These are phyloP conservation scores for Amaranthus tricolor DNA, from an alignment of 179 eudicot species.

Conservation along the genomic window DNA sequence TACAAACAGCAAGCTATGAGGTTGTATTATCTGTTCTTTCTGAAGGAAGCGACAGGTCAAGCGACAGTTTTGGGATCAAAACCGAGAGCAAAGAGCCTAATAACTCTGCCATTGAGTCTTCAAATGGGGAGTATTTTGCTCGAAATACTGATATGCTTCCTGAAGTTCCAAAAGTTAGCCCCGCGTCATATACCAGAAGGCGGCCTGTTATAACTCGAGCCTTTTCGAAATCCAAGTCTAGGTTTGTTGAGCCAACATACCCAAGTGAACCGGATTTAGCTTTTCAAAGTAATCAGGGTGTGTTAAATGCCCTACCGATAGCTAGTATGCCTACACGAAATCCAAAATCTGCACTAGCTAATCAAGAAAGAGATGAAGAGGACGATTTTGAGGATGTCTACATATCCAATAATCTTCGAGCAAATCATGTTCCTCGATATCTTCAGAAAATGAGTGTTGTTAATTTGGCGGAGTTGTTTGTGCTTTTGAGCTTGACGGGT, in stretches of 20 bases:
- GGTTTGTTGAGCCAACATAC: constrained; percentile 56
- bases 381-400: constrained; percentile 58
- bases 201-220: no score
- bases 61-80: no score
- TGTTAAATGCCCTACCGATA: constrained; percentile 33
- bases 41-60: no score
- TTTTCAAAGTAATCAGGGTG: not conserved
- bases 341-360: constrained; percentile 32
- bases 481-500: constrained; percentile 39
- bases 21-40: constrained; percentile 25
- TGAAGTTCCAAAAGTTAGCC: no score
- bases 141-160: no score
- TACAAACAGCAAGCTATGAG: constrained; percentile 19
- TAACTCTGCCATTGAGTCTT: constrained; percentile 1
- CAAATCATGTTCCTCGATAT: constrained; percentile 15
- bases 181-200: no score
- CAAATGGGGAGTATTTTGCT: not conserved
- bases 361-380: constrained; percentile 48
- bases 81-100: no score
- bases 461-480: constrained; percentile 45
- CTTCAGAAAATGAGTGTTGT: constrained; percentile 27
- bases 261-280: constrained; percentile 29
- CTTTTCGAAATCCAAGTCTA: constrained; percentile 48
- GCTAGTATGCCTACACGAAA: constrained; percentile 5
- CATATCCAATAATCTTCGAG: constrained; percentile 31